phyloP scores from a whole-genome alignment of 2,329 filamentous ascomycete species.

The Cladophialophora yegresii region DNA sequence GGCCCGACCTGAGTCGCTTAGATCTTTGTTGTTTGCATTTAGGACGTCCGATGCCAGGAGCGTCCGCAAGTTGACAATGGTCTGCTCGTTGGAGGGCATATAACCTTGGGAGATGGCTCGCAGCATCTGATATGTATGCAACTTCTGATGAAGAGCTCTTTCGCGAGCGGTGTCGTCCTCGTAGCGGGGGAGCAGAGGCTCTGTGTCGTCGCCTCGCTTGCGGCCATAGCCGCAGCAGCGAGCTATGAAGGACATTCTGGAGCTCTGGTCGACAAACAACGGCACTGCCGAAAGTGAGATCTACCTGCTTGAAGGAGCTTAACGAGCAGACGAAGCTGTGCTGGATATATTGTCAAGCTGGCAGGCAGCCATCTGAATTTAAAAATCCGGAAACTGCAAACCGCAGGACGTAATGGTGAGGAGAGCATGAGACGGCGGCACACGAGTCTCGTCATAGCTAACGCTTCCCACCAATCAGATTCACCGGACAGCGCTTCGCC shows the following conservation, averaged over 20 bases:
- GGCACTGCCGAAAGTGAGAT: neutral
- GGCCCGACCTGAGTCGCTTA: constrained; percentile 75
- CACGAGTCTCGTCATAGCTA: neutral
- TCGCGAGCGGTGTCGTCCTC: constrained; percentile 78
- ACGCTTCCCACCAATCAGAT: neutral
- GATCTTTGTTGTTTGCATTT: constrained; percentile 70
- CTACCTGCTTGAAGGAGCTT: neutral
- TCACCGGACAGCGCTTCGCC: neutral
- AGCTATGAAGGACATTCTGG: constrained; percentile 51
- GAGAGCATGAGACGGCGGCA: neutral
- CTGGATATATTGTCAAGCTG: neutral
- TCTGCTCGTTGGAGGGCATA: constrained; percentile 88
- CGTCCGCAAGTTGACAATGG: constrained; percentile 75
- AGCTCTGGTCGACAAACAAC: neutral
- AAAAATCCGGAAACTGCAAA: neutral
- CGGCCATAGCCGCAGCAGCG: constrained; percentile 66
- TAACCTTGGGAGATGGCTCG: constrained; percentile 78
- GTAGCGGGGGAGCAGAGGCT: constrained; percentile 81
- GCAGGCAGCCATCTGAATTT: constrained; percentile 3
- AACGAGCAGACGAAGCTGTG: neutral
- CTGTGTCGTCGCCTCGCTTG: constrained; percentile 60
- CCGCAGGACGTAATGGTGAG: neutral
- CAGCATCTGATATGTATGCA: constrained; percentile 91
- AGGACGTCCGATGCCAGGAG: constrained; percentile 76
- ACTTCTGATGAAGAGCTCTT: constrained; percentile 73